Evolutionary conservation across 1,284 basidiomycete species (phyloP).

Genomic region (Dichomitus squalens): DNA sequence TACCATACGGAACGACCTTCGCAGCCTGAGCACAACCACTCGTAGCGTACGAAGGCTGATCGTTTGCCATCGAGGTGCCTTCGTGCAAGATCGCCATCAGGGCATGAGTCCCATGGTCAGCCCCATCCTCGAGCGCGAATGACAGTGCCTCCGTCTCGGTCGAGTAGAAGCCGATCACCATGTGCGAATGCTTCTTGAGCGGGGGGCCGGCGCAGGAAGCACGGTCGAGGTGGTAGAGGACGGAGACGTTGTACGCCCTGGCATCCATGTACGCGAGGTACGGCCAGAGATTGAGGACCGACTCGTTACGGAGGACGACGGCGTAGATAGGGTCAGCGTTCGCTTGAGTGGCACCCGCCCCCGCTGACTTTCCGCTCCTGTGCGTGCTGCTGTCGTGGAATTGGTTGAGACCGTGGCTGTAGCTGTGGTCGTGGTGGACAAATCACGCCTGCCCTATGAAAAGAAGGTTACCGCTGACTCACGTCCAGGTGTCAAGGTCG

Average conservation of each 20-base stretch:
- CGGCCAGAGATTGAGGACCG: constrained; percentile 47
- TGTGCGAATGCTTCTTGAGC: constrained; percentile 34
- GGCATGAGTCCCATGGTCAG: constrained; percentile 39
- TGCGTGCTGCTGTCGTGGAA: neutral
- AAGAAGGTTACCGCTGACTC: constrained; percentile 40
- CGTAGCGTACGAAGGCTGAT: neutral
- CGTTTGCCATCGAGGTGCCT: constrained; percentile 13
- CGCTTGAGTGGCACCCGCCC: constrained; percentile 15
- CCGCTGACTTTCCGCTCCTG: neutral
- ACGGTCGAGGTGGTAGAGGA: constrained; percentile 42
- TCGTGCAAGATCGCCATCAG: constrained; percentile 47
- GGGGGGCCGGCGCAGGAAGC: constrained; percentile 33
- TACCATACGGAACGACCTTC: neutral
- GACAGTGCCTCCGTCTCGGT: constrained; percentile 37
- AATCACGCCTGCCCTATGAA: constrained; percentile 41
- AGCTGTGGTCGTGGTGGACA: constrained; percentile 27
- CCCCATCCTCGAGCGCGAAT: constrained; percentile 33
- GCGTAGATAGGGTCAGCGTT: constrained; percentile 37
- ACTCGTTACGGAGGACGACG: constrained; percentile 42
- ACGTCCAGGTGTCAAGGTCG: constrained; percentile 36
- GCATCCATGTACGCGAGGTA: constrained; percentile 51
- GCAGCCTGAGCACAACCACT: neutral
- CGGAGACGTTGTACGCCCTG: constrained; percentile 45
- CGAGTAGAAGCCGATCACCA: constrained; percentile 39
- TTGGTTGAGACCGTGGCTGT: neutral